phyloP scores from a whole-genome alignment of 2,329 filamentous ascomycete species.

The Monilinia laxa region DNA sequence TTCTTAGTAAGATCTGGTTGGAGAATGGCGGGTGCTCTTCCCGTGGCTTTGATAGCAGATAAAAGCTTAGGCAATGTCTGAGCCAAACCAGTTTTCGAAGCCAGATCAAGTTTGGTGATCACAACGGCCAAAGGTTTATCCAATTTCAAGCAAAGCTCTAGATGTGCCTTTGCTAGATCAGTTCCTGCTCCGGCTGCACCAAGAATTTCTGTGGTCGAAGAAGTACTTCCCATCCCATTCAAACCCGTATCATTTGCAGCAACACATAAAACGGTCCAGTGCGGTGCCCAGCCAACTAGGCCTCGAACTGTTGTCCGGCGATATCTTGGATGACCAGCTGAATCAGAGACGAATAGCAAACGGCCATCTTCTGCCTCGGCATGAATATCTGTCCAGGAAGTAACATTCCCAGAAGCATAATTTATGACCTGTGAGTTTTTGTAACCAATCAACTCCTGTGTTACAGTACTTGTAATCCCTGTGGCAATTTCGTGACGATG shows the following conservation, averaged over 20 bases:
- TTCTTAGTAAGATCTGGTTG: slow-evolving; percentile 54
- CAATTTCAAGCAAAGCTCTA: slow-evolving; percentile 81
- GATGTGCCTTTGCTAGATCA: slow-evolving; percentile 74
- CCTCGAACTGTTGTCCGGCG: slow-evolving; percentile 84
- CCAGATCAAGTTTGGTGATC: slow-evolving; percentile 88
- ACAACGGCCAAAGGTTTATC: slow-evolving; percentile 75
- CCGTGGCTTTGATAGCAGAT: slow-evolving; percentile 72
- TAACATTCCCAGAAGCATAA: slow-evolving; percentile 81
- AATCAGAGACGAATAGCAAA: slow-evolving; percentile 86
- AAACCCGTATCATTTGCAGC: slow-evolving; percentile 66
- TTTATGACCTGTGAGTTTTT: slow-evolving; percentile 65
- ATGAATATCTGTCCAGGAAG: slow-evolving; percentile 94
- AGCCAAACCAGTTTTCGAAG: slow-evolving; percentile 69
- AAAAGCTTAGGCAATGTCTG: slow-evolving; percentile 72
- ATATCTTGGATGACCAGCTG: slow-evolving; percentile 86
- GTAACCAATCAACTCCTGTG: slow-evolving; percentile 92
- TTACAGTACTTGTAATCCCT: slow-evolving; percentile 89
- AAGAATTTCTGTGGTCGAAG: slow-evolving; percentile 52
- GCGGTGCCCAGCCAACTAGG: slow-evolving; percentile 91
- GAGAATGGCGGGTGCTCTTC: slow-evolving; percentile 74
- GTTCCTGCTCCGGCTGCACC: slow-evolving; percentile 56
- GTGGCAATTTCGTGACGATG: slow-evolving; percentile 92
- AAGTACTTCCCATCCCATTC: slow-evolving; percentile 43
- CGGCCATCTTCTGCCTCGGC: slow-evolving; percentile 70
- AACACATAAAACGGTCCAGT: slow-evolving; percentile 89